Evolutionary conservation across 352 stramenopile species (phyloP).

Genomic region (Phytophthora colocasiae): DNA sequence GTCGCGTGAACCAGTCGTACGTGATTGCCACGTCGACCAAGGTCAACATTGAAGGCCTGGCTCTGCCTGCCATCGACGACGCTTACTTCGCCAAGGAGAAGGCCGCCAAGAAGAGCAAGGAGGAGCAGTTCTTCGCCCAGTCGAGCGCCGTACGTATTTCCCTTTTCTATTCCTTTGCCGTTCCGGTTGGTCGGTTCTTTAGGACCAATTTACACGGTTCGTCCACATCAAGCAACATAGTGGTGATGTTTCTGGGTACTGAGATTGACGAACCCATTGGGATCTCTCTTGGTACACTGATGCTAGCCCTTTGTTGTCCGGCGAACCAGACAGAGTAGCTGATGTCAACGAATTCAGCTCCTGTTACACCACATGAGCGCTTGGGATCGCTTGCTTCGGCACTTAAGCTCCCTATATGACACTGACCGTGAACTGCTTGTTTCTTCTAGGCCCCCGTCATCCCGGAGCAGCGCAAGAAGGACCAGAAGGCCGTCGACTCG

Average conservation of each 20-base stretch:
- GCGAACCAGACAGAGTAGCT: slow-evolving; percentile 10
- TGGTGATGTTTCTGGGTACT: not conserved
- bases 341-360: slow-evolving; percentile 5
- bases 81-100: slow-evolving; percentile 97
- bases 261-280: slow-evolving; percentile 38
- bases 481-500: slow-evolving; percentile 98
- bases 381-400: slow-evolving; percentile 91
- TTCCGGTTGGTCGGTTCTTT: slow-evolving; percentile 24
- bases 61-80: slow-evolving; percentile 95
- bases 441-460: slow-evolving; percentile 89
- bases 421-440: slow-evolving; percentile 28
- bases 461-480: slow-evolving; percentile 97
- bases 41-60: slow-evolving; percentile 94
- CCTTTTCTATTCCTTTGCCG: slow-evolving; percentile 18
- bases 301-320: slow-evolving; percentile 9
- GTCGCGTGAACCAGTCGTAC: slow-evolving; percentile 99
- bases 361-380: slow-evolving; percentile 65
- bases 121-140: slow-evolving; percentile 98
- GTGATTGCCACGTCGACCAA: slow-evolving; percentile 99
- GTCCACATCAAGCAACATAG: slow-evolving; percentile 3
- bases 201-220: slow-evolving; percentile 12
- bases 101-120: slow-evolving; percentile 91
- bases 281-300: slow-evolving; percentile 34
- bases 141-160: slow-evolving; percentile 73
- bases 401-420: slow-evolving; percentile 83